These are phyloP conservation scores for Prunus salicina DNA, from an alignment of 306 rosid genomes.

Conservation along the genomic window DNA sequence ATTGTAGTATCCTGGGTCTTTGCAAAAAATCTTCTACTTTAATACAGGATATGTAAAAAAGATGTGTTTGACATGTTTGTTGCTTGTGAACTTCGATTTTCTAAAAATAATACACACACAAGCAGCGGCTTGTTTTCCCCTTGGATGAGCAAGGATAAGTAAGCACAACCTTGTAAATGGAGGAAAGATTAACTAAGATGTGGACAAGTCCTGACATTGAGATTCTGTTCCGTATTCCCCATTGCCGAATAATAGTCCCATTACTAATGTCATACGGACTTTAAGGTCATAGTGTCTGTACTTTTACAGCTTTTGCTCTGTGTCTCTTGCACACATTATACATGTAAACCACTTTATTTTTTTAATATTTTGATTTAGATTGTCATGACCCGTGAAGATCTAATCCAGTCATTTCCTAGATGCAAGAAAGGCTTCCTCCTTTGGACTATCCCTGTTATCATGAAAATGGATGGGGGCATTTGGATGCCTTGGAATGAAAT, in stretches of 20 bases:
- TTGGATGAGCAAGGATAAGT: not conserved
- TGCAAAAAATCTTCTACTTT: slow-evolving; percentile 11
- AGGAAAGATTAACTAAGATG: not conserved
- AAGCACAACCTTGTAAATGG: not conserved
- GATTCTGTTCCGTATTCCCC: not conserved
- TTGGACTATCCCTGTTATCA: not conserved
- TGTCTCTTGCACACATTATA: not conserved
- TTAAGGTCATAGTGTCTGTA: too few species aligned
- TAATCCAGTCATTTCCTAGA: not conserved
- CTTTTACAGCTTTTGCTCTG: not conserved
- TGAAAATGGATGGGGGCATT: not conserved
- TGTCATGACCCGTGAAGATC: not conserved
- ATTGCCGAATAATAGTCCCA: too few species aligned
- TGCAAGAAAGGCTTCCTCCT: not conserved
- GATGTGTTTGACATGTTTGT: slow-evolving; percentile 4
- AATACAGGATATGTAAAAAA: not conserved
- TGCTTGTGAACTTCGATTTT: not conserved
- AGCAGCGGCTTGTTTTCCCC: not conserved
- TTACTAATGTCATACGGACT: too few species aligned
- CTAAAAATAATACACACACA: not conserved
- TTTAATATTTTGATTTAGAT: too few species aligned
- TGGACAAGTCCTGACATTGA: too few species aligned
- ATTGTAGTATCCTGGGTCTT: not conserved
- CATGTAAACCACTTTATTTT: not conserved
- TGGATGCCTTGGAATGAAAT: not conserved